phyloP scores from a whole-genome alignment of 768 basidiomycete species.

The Russula ochroleuca region DNA sequence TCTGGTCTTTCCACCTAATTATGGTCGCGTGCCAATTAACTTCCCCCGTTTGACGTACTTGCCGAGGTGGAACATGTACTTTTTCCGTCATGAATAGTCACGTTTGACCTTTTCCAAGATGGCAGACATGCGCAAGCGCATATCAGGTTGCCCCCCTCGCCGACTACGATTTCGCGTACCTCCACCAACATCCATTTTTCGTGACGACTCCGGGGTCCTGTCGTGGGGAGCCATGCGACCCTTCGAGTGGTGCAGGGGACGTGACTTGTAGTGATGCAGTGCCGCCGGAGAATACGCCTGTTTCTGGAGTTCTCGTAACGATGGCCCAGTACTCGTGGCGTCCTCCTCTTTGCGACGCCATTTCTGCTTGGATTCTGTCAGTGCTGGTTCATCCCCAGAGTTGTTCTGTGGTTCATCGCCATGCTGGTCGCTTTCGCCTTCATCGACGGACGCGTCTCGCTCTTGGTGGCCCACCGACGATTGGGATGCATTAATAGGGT shows the following conservation, averaged over 20 bases:
- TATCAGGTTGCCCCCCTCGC: conserved; percentile 57
- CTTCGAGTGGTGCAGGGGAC: conserved; percentile 37
- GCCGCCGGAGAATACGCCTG: conserved; percentile 58
- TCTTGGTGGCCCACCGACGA: conserved; percentile 16
- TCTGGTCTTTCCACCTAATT: background rate
- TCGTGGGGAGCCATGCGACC: conserved; percentile 22
- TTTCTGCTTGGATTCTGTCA: background rate
- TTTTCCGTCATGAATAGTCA: conserved; percentile 39
- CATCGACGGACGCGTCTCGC: conserved; percentile 20
- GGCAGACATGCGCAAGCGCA: conserved; percentile 84
- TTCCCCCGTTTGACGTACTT: background rate
- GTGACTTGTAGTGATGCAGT: conserved; percentile 54
- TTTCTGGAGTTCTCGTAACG: conserved; percentile 57
- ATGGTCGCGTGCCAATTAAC: background rate
- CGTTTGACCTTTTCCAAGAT: conserved; percentile 84
- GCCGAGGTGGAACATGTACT: background rate
- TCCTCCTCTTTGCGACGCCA: background rate
- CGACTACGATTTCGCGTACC: conserved; percentile 35
- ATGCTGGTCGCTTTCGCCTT: conserved; percentile 27
- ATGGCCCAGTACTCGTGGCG: conserved; percentile 26
- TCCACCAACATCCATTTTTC: conserved; percentile 29
- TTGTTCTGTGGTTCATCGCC: conserved; percentile 21
- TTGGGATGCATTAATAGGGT: background rate
- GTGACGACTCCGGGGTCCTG: background rate
- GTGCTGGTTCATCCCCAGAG: background rate